Base-by-base conservation (phyloP, 177 flowering plant genomes). In the Vitis hybrid region DNA sequence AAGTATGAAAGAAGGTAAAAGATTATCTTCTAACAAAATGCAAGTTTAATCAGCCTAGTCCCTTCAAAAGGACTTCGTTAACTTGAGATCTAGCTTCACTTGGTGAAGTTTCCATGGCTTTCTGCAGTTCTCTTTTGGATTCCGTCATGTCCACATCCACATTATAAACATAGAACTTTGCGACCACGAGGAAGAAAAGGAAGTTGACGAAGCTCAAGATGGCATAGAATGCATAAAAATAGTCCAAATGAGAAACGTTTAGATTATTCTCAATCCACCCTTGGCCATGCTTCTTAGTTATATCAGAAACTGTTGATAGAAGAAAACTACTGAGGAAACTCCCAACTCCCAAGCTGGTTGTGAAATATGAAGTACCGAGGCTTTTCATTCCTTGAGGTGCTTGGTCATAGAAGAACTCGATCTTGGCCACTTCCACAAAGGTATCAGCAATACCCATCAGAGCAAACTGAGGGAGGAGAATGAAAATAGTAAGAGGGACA, bases 381-480 rank as follows among this genome's bases (percentile, higher is more conserved):
- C 92, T 89, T 64, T 91, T 91, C 96, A 91, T 89, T 19, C 82
- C 82, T 59, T 81, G 80, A 0, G 92, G 96, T 2, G 96, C 94
- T 68, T 91, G 96, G 31, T 91, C 92, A 49, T 91, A 89, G 83
- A 89, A 90, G 64, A 87, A 89, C 65, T 90, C 91, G 0, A 89
- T 56, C 81, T 84, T 91, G 2, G 88, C 92, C 0, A 84, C 86
- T 28, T 86, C 94, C n/a, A 81, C 64, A 31, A 88, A 89, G 1
- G 78, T 56, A 22, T 91, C 94, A 1, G 94, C 88, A 1, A 89
- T 64, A 4, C 96, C 96, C 80, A 81, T 73, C n/a, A 91, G 67
- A 0, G 74, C 84, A 65, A 86, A 89, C 68, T 91, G 96, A 44
- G 96, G 96, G 1, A 91, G 79, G 17, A 91, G 85, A 17, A 87